These are phyloP conservation scores for Ajuga chamaepitys DNA, from an alignment of 257 asterid species.

Conservation along the genomic window DNA sequence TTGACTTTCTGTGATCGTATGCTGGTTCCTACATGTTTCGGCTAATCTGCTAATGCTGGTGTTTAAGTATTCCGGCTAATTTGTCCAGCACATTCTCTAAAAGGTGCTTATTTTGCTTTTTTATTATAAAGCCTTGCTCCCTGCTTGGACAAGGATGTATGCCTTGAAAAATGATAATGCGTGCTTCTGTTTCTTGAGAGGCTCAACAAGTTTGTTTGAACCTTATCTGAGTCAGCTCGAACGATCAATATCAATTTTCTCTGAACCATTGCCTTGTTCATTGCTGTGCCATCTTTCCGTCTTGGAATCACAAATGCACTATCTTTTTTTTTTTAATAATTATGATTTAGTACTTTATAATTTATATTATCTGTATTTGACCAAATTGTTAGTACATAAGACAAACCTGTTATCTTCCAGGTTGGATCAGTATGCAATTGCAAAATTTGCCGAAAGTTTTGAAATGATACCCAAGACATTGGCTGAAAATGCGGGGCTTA, in stretches of 20 bases:
- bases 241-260: background rate
- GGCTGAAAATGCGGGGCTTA: slow-evolving; percentile 98
- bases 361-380: slow-evolving; percentile 6
- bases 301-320: background rate
- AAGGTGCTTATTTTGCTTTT: too few species aligned
- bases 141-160: background rate
- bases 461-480: slow-evolving; percentile 93
- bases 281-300: background rate
- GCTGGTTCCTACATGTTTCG: too few species aligned
- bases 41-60: too few species aligned
- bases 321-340: too few species aligned
- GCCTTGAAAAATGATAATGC: background rate
- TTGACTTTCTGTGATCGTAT: too few species aligned
- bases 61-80: too few species aligned
- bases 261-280: background rate
- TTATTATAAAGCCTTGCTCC: too few species aligned
- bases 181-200: background rate
- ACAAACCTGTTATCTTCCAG: slow-evolving; percentile 34
- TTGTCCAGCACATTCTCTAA: too few species aligned
- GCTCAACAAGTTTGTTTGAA: background rate
- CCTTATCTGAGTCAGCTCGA: background rate
- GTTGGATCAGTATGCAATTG: slow-evolving; percentile 92
- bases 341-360: background rate
- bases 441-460: slow-evolving; percentile 95
- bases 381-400: background rate